Percentiles rank a stretch among this genome's conserved stretches.
Conservation (phyloP, 202 grass and related monocot genomes). For the Schoenoplectus triqueter region DNA sequence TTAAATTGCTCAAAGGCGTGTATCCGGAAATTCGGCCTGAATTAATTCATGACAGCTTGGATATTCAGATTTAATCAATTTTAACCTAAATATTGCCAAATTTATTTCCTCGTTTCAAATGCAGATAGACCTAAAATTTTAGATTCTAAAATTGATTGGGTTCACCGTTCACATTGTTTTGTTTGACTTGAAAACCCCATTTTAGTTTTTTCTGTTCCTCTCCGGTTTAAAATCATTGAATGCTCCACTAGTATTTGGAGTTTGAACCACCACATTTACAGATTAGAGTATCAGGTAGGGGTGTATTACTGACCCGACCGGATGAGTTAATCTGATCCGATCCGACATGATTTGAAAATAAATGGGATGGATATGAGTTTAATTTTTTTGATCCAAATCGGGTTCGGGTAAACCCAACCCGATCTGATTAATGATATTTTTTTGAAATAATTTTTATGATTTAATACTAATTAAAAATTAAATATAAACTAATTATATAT, state of each 20-base stretch:
- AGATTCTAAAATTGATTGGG: slow-evolving; percentile 4
- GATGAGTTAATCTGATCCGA: no score
- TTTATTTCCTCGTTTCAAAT: background rate
- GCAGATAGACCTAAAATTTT: background rate
- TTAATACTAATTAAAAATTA: no score
- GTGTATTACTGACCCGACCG: no score
- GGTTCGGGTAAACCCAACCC: no score
- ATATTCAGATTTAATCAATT: background rate
- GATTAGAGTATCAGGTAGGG: no score
- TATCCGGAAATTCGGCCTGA: background rate
- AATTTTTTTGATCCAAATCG: no score
- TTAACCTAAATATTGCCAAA: background rate
- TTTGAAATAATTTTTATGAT: no score
- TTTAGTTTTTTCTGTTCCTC: background rate
- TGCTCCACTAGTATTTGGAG: background rate
- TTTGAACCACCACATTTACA: background rate
- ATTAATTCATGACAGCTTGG: background rate
- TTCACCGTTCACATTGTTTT: slow-evolving; percentile 14
- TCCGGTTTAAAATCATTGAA: background rate
- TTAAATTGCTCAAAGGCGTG: background rate
- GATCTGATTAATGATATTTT: no score
- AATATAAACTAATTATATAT: no score
- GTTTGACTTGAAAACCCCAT: background rate
- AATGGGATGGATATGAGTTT: no score
- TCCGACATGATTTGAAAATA: no score